These are phyloP conservation scores for Claviceps arundinis DNA, from an alignment of 2,329 filamentous ascomycete genomes.

Conservation along the genomic window DNA sequence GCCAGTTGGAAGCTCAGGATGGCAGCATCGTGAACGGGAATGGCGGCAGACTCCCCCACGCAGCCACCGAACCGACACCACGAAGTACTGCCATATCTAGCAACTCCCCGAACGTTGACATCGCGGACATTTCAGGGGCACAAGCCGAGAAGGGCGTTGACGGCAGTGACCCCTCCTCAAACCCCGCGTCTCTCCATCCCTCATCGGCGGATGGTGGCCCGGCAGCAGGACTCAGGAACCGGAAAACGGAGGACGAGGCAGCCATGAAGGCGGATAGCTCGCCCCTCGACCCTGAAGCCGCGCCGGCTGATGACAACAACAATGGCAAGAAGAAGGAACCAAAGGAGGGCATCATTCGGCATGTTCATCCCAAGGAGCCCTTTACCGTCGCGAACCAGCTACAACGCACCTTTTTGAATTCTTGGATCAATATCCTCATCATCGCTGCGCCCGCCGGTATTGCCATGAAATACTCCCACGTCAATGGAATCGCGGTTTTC, in stretches of 20 bases:
- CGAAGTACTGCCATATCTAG: constrained; percentile 6
- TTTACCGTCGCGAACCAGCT: constrained; percentile 54
- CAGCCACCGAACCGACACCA: constrained; percentile 20
- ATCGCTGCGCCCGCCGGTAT: constrained; percentile 71
- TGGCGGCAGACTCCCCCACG: constrained; percentile 22
- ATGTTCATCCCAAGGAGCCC: constrained; percentile 35
- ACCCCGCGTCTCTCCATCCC: constrained; percentile 10
- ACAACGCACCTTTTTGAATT: constrained; percentile 62
- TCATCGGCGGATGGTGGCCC: constrained; percentile 11
- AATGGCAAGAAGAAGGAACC: constrained; percentile 18
- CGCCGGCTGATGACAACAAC: constrained; percentile 14
- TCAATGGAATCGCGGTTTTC: constrained; percentile 55
- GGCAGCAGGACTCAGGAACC: constrained; percentile 16
- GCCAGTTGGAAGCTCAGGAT: constrained; percentile 19
- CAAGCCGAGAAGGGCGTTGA: constrained; percentile 10
- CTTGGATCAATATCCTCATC: constrained; percentile 77
- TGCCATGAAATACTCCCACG: constrained; percentile 49
- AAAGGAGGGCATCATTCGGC: constrained; percentile 28
- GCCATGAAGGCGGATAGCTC: constrained; percentile 5
- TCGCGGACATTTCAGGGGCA: constrained; percentile 10
- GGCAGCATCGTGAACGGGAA: constrained; percentile 7
- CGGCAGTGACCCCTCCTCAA: constrained; percentile 7
- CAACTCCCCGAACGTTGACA: constrained; percentile 15
- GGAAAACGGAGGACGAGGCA: constrained; percentile 15
- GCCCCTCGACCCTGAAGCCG: constrained; percentile 1